Conservation (phyloP, 805 yeast genomes). For the Hanseniaspora pseudoguilliermondii region DNA sequence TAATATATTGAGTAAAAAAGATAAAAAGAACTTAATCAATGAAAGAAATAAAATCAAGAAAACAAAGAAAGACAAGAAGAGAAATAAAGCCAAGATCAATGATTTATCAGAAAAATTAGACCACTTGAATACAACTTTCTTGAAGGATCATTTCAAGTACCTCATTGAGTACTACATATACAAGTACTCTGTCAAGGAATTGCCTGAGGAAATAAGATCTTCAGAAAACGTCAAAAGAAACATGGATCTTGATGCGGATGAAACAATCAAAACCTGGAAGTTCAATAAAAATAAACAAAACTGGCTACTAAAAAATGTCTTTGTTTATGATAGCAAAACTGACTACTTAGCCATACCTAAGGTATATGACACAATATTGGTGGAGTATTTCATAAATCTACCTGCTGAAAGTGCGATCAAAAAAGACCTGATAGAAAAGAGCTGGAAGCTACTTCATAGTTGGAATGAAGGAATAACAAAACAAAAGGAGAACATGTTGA, state of each 20-base stretch:
- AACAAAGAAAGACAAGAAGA: constrained; percentile 22
- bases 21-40: constrained; percentile 20
- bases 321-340: constrained; percentile 15
- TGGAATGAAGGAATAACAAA: constrained; percentile 22
- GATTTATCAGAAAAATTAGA: constrained; percentile 16
- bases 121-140: constrained; percentile 16
- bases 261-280: constrained; percentile 23
- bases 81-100: constrained; percentile 18
- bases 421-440: constrained; percentile 18
- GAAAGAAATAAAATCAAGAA: constrained; percentile 13
- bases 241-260: constrained; percentile 13
- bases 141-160: constrained; percentile 27
- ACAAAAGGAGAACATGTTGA: constrained; percentile 20
- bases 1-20: constrained; percentile 22
- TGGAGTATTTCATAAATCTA: constrained; percentile 23
- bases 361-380: constrained; percentile 21
- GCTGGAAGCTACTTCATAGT: constrained; percentile 16
- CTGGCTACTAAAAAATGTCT: constrained; percentile 27
- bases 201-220: constrained; percentile 19
- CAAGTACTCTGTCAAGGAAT: constrained; percentile 16
- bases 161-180: constrained; percentile 25
- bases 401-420: constrained; percentile 19
- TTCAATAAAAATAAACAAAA: constrained; percentile 29
- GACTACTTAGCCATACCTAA: constrained; percentile 19
- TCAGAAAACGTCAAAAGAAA: constrained; percentile 21